Evolutionary conservation across 2,329 filamentous ascomycete genomes (phyloP), one percentile per base, ranked within the genome.

Genomic region (Fusarium sterilihyphosum): DNA sequence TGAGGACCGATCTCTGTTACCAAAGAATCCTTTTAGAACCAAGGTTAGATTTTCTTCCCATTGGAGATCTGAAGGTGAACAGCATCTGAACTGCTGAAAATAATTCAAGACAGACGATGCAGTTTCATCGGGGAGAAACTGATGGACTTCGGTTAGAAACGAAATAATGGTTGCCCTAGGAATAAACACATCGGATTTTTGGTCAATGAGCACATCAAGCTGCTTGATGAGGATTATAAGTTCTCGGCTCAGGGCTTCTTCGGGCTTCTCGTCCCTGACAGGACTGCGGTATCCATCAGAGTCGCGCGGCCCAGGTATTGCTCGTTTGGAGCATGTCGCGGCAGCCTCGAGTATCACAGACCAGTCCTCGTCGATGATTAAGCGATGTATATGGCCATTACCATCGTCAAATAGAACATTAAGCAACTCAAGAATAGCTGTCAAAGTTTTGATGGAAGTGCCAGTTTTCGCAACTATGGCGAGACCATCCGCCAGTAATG

Each of bases 311-410:
- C 75, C 74, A 37, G 73, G 74, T 11, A 78, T 67, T 33, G 72
- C 61, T 65, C 77, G 74, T 60, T 82, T 83, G 61, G 83, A 86
- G 78, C 91, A 93, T 62, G 86, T 86, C 8, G 84, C 84, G 5
- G 90, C 89, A 24, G 92, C 87, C 26, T 89, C 85, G 24, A 93
- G 85, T 65, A 92, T 84, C 9, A 86, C 81, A 5, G 87, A 86
- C 91, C 92, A 92, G 78, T 93, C 91, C 76, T 92, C 91, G 64
- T 92, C 91, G 47, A 88, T 82, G 29, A 93, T 81, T 54, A 91
- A 83, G 20, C 84, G 83, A 71, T 89, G 89, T 52, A 92, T 80
- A 26, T 84, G 84, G 26, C 86, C 86, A 53, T 87, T 82, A 14
- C 85, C 85, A 68, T 86, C 88, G 65, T 85, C 84, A 77, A 90